Evolutionary conservation across 352 stramenopile species (phyloP).

Genomic region (Phytophthora podocarpi): DNA sequence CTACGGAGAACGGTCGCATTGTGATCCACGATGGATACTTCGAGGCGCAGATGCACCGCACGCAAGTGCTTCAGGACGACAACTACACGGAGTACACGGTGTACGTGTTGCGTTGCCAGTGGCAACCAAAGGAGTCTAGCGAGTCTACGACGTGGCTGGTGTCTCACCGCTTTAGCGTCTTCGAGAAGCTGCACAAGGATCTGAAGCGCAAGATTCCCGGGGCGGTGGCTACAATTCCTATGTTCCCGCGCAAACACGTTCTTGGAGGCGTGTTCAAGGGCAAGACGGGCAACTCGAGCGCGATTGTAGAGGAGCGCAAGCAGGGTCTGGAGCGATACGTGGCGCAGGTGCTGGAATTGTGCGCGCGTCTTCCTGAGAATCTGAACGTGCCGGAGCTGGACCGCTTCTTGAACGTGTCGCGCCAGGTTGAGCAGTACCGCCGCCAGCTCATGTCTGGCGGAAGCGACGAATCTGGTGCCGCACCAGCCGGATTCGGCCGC

Average conservation of each 20-base stretch:
- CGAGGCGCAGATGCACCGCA: slow-evolving; percentile 85
- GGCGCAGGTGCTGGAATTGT: slow-evolving; percentile 83
- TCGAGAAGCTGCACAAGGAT: slow-evolving; percentile 44
- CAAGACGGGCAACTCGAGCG: slow-evolving; percentile 86
- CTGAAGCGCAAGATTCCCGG: slow-evolving; percentile 39
- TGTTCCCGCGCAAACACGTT: slow-evolving; percentile 87
- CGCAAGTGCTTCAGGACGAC: slow-evolving; percentile 87
- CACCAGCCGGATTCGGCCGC: slow-evolving; percentile 36
- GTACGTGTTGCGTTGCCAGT: slow-evolving; percentile 87
- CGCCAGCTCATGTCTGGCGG: slow-evolving; percentile 58
- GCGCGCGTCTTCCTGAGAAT: slow-evolving; percentile 76
- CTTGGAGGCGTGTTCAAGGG: slow-evolving; percentile 83
- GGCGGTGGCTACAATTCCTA: slow-evolving; percentile 43
- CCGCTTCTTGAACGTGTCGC: slow-evolving; percentile 86
- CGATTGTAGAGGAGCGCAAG: slow-evolving; percentile 88
- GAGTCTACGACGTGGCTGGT: slow-evolving; percentile 41
- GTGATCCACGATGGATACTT: slow-evolving; percentile 89
- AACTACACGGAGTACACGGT: slow-evolving; percentile 91
- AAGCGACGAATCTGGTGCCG: slow-evolving; percentile 27
- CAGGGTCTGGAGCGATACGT: slow-evolving; percentile 82
- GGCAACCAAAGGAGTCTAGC: slow-evolving; percentile 64
- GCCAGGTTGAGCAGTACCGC: slow-evolving; percentile 85
- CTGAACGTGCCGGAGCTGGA: slow-evolving; percentile 87
- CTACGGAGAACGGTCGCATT: slow-evolving; percentile 76
- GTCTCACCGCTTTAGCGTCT: slow-evolving; percentile 43